Evolutionary conservation across 1,139 yeast genomes (phyloP).

Genomic region (Zygosaccharomyces pseudobailii): DNA sequence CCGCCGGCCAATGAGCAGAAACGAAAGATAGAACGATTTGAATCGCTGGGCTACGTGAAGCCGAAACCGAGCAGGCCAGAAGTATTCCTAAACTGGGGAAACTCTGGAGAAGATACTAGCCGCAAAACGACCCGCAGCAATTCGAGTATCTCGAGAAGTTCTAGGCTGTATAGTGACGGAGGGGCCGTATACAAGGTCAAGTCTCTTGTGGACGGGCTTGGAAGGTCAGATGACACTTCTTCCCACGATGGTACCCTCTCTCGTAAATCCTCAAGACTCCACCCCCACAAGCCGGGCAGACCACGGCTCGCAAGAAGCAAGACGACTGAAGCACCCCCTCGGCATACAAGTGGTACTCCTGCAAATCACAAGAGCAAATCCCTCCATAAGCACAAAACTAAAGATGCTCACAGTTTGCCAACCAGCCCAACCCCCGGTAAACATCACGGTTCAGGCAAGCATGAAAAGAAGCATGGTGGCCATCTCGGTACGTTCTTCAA

Average conservation of each 20-base stretch:
- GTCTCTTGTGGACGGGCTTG: constrained; percentile 28
- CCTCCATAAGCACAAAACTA: background rate
- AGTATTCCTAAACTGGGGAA: constrained; percentile 4
- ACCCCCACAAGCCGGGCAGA: background rate
- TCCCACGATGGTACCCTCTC: background rate
- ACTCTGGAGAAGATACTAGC: constrained; percentile 13
- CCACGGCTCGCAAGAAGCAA: constrained; percentile 3
- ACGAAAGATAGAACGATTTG: constrained; percentile 24
- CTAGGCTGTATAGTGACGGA: constrained; percentile 26
- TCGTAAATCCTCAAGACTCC: background rate
- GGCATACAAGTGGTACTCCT: background rate
- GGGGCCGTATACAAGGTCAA: constrained; percentile 35
- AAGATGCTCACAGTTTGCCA: background rate
- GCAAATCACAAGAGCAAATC: constrained; percentile 1
- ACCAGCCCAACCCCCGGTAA: constrained; percentile 1
- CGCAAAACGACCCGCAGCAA: constrained; percentile 14
- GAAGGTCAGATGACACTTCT: background rate
- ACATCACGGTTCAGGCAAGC: constrained; percentile 10
- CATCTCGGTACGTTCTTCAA: constrained; percentile 22
- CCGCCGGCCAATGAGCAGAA: constrained; percentile 26
- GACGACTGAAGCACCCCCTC: constrained; percentile 7
- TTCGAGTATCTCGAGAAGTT: constrained; percentile 26
- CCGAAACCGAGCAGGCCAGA: constrained; percentile 27
- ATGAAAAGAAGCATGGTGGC: constrained; percentile 11
- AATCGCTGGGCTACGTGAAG: constrained; percentile 28